These are phyloP conservation scores for Gossypium trilobum DNA, from an alignment of 441 rosid genomes.

Conservation along the genomic window DNA sequence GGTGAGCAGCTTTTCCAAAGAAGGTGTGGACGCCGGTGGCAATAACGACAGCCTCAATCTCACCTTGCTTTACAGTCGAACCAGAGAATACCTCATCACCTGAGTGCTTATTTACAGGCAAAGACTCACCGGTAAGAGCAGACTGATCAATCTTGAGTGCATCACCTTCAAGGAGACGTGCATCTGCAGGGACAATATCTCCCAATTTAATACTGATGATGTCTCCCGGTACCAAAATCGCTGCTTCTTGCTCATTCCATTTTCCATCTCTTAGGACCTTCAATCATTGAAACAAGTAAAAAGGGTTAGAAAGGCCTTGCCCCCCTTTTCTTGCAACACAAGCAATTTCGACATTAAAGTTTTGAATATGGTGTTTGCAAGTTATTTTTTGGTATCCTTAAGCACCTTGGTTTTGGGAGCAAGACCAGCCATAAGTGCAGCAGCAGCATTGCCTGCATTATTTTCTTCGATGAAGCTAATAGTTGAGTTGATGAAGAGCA, in stretches of 20 bases:
- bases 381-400: neutral
- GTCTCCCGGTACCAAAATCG: constrained; percentile 60
- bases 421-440: constrained; percentile 71
- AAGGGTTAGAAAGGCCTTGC: neutral
- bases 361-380: neutral
- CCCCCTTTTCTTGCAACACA: neutral
- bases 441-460: constrained; percentile 71
- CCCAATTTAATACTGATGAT: constrained; percentile 60
- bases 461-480: constrained; percentile 71
- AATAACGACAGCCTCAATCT: constrained; percentile 63
- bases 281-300: constrained; percentile 16
- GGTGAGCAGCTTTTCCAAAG: constrained; percentile 73
- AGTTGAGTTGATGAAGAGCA: constrained; percentile 59
- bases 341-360: neutral
- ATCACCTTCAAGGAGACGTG: constrained; percentile 64
- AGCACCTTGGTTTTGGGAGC: constrained; percentile 62
- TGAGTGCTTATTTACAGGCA: constrained; percentile 46
- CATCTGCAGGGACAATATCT: constrained; percentile 64
- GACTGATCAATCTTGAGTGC: constrained; percentile 63
- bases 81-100: constrained; percentile 61
- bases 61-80: constrained; percentile 70
- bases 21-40: constrained; percentile 69
- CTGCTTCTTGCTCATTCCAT: constrained; percentile 65
- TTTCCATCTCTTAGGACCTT: constrained; percentile 51
- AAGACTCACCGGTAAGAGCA: constrained; percentile 63